Base-by-base conservation (phyloP, 2,329 filamentous ascomycete genomes). In the Fusarium newnesense region DNA sequence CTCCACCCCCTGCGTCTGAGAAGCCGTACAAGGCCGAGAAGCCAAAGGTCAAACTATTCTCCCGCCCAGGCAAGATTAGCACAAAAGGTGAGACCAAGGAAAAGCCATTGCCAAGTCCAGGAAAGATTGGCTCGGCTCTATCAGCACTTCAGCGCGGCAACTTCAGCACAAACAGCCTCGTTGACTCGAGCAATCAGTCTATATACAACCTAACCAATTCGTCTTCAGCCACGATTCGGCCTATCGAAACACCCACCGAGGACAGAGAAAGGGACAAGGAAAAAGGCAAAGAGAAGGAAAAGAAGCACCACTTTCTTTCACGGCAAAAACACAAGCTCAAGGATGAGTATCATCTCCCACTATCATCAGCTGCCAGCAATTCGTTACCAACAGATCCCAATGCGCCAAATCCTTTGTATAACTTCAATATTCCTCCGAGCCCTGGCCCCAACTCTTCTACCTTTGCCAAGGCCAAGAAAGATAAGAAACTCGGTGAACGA, bases 391-490 rank as follows among this genome's bases (percentile, higher is more conserved):
- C 91, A 10, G 93, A 95, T 76, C 93, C 93, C 2, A 91, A 85
- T 77, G 92, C 92, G 7, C 92, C 93, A 1, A 92, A 90, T 74
- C 94, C 92, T 61, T 82, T 96, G 9, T 96, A 96, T 84, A 94
- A 90, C 70, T 95, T 96, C 81, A 93, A 91, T 64, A 82, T 93
- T 4, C 93, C 93, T 3, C 87, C 91, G 12, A 94, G 92, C 68
- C 93, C 93, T 3, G 91, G 88, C 0, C 90, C 91, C 19, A 88
- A 87, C 57, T 88, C 86, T 59, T 88, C 87, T 32, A 86, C 88
- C 37, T 97, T 98, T 80, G 87, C 91, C 42, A 97, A 96, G 83
- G 93, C 92, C 7, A 93, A 96, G 78, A 96, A 93, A 67, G 94
- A 97, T 79, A 97, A 96, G 85, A 93, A 92, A 80, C 92, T 92